phyloP scores from a whole-genome alignment of 768 basidiomycete genomes.

The Boletus sensibilis region DNA sequence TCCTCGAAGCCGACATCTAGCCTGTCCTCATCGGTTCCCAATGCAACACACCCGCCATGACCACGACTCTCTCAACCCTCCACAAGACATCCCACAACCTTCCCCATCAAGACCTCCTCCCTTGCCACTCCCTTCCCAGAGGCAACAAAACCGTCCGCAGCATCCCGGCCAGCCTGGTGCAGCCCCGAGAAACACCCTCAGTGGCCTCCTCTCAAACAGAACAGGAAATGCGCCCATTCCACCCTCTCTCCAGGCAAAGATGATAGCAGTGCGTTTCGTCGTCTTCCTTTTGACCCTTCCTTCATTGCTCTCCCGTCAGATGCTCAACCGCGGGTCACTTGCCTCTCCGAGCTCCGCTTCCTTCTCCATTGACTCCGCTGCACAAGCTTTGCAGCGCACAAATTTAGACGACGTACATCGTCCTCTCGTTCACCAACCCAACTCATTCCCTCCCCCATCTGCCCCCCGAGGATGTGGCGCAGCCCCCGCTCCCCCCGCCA shows the following conservation, averaged over 20 bases:
- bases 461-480: constrained; percentile 28
- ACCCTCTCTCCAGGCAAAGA: constrained; percentile 86
- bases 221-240: constrained; percentile 70
- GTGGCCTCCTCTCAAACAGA: constrained; percentile 45
- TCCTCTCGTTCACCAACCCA: constrained; percentile 33
- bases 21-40: not conserved
- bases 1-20: constrained; percentile 5
- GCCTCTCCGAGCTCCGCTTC: constrained; percentile 25
- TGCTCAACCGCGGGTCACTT: constrained; percentile 44
- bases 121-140: not conserved
- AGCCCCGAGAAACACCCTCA: constrained; percentile 30
- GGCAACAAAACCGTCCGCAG: constrained; percentile 19
- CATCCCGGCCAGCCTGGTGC: constrained; percentile 8
- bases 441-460: constrained; percentile 37
- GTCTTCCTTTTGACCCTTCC: not conserved
- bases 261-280: constrained; percentile 71
- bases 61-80: constrained; percentile 3
- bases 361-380: constrained; percentile 40
- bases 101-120: not conserved
- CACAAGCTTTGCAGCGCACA: constrained; percentile 40
- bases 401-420: constrained; percentile 31
- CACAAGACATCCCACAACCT: not conserved
- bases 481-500: constrained; percentile 39
- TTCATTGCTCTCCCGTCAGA: constrained; percentile 35
- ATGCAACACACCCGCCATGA: constrained; percentile 28